Evolutionary conservation across 345 rosid genomes (phyloP).

Genomic region (Tarenaya hassleriana): DNA sequence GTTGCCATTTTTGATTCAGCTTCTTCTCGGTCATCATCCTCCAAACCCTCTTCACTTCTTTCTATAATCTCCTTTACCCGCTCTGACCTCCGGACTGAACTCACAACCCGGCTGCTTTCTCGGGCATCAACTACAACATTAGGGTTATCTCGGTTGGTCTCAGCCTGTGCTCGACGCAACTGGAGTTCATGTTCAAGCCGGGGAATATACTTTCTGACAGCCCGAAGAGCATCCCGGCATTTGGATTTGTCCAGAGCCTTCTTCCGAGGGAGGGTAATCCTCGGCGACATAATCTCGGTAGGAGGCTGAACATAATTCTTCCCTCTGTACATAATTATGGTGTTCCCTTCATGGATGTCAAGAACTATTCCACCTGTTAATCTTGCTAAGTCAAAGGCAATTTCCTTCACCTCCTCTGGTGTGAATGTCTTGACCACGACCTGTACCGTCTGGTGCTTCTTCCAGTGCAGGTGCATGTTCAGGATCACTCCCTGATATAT

Average conservation of each 20-base stretch:
- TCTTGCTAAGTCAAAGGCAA: conserved; percentile 75
- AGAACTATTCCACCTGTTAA: conserved; percentile 88
- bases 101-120: conserved; percentile 15
- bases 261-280: conserved; percentile 76
- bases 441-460: conserved; percentile 86
- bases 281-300: conserved; percentile 89
- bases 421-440: conserved; percentile 84
- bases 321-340: conserved; percentile 88
- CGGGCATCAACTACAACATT: conserved; percentile 17
- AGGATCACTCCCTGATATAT: conserved; percentile 93
- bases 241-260: conserved; percentile 94
- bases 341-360: conserved; percentile 70
- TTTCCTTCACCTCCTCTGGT: conserved; percentile 79
- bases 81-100: conserved; percentile 25
- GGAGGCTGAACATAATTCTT: conserved; percentile 94
- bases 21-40: conserved; percentile 32
- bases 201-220: conserved; percentile 73
- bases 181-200: conserved; percentile 78
- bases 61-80: conserved; percentile 46
- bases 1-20: conserved; percentile 39
- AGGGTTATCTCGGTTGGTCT: conserved; percentile 22
- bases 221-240: conserved; percentile 71
- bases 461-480: conserved; percentile 99
- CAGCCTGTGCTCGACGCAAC: conserved; percentile 54
- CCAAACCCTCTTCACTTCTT: conserved; percentile 34